A percentile compares a stretch with the other conserved stretches of the same genome.
These are phyloP conservation scores for Dovyalis caffra DNA, from an alignment of 345 rosid species.

Conservation along the genomic window DNA sequence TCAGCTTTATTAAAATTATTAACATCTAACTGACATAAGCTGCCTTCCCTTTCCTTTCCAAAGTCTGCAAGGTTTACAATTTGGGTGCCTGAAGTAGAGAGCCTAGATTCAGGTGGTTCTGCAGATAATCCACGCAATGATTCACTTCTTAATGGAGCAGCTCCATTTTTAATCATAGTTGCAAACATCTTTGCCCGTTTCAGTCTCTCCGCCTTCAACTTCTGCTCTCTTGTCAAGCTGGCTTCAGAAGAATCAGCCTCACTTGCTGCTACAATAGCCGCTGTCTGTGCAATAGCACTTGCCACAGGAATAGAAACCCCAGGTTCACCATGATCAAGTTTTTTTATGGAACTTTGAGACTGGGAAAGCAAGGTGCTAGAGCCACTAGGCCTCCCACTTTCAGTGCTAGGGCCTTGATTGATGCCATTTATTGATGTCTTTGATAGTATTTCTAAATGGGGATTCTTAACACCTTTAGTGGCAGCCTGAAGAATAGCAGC, in stretches of 20 bases:
- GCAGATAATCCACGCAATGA: slow-evolving; percentile 45
- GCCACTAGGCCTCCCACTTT: slow-evolving; percentile 31
- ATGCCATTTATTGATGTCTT: slow-evolving; percentile 35
- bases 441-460: slow-evolving; percentile 52
- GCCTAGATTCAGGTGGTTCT: slow-evolving; percentile 48
- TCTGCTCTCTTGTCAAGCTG: slow-evolving; percentile 64
- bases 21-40: slow-evolving; percentile 40
- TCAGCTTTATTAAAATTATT: slow-evolving; percentile 24
- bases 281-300: slow-evolving; percentile 44
- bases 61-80: slow-evolving; percentile 16
- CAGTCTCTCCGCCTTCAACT: slow-evolving; percentile 88
- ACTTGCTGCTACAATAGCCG: slow-evolving; percentile 52
- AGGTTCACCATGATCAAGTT: slow-evolving; percentile 26
- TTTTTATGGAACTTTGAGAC: slow-evolving; percentile 29
- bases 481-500: slow-evolving; percentile 94
- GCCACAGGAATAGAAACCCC: slow-evolving; percentile 45
- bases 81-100: slow-evolving; percentile 45
- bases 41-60: slow-evolving; percentile 59
- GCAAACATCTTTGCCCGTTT: slow-evolving; percentile 94
- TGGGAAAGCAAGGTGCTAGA: slow-evolving; percentile 23
- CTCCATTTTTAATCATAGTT: slow-evolving; percentile 65
- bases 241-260: slow-evolving; percentile 78
- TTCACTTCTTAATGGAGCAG: slow-evolving; percentile 50
- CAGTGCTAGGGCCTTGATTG: slow-evolving; percentile 40
- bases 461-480: slow-evolving; percentile 77